Percentiles rank a stretch among this genome's conserved stretches.
Evolutionary conservation across 2,329 filamentous ascomycete genomes (phyloP).

Genomic region (Verruconis gallopava): DNA sequence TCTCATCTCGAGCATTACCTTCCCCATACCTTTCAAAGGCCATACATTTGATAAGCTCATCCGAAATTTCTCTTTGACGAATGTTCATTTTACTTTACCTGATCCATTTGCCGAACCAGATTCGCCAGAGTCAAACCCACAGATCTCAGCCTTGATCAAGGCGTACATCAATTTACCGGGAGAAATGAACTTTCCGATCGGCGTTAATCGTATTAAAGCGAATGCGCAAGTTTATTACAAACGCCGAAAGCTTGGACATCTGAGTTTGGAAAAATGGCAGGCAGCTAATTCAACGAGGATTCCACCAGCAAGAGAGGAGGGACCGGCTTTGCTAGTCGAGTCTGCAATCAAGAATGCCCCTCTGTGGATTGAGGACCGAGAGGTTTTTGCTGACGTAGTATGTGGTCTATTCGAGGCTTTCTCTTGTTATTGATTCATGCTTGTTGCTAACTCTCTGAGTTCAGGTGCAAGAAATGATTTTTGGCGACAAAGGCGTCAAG

Average conservation of each 20-base stretch:
- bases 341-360: conserved; percentile 69
- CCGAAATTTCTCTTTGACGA: conserved; percentile 71
- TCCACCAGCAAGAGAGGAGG: conserved; percentile 37
- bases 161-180: conserved; percentile 68
- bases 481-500: conserved; percentile 55
- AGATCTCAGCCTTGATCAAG: conserved; percentile 69
- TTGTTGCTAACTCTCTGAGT: too few species aligned
- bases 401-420: too few species aligned
- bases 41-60: conserved; percentile 71
- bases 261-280: conserved; percentile 75
- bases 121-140: conserved; percentile 59
- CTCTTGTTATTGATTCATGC: too few species aligned
- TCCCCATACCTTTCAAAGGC: conserved; percentile 76
- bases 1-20: conserved; percentile 65
- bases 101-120: conserved; percentile 65
- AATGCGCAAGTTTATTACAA: conserved; percentile 71
- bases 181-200: conserved; percentile 75
- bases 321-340: conserved; percentile 56
- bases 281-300: conserved; percentile 65
- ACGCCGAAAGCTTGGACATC: conserved; percentile 61
- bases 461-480: conserved; percentile 68
- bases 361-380: conserved; percentile 65
- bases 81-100: conserved; percentile 78
- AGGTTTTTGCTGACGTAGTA: conserved; percentile 67
- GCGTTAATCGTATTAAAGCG: conserved; percentile 64